These are phyloP conservation scores for Candida sp. DNA, from an alignment of 1,139 yeast genomes.

Conservation along the genomic window DNA sequence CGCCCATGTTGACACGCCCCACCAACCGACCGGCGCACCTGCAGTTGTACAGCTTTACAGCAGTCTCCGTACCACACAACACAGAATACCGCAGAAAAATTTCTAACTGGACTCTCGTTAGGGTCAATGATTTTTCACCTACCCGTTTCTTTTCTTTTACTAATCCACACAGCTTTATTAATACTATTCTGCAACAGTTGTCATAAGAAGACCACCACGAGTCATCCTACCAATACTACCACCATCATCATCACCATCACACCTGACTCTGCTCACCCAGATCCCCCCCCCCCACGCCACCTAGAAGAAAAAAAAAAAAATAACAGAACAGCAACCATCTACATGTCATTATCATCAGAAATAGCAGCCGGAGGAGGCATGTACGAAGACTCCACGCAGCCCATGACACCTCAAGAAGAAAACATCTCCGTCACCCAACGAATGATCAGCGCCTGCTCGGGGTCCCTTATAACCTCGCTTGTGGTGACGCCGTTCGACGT, in stretches of 20 bases:
- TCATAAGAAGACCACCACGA: too few relatives aligned
- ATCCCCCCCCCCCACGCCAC: background rate
- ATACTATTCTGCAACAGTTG: too few relatives aligned
- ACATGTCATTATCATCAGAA: conserved; percentile 42
- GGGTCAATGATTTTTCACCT: conserved; percentile 2
- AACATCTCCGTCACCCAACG: conserved; percentile 60
- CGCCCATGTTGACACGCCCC: too few relatives aligned
- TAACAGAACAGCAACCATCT: background rate
- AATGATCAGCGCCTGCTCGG: conserved; percentile 91
- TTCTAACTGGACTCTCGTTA: background rate
- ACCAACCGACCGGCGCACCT: too few relatives aligned
- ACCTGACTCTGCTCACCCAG: background rate
- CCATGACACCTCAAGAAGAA: conserved; percentile 10
- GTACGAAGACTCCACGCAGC: conserved; percentile 25
- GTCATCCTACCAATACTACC: background rate
- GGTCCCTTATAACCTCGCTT: conserved; percentile 86
- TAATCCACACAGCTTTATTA: too few relatives aligned
- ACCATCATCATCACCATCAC: background rate
- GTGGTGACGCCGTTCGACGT: conserved; percentile 96
- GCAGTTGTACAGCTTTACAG: too few relatives aligned
- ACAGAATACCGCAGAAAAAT: background rate
- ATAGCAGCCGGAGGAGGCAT: conserved; percentile 36
- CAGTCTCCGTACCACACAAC: background rate
- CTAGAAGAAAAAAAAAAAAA: background rate
- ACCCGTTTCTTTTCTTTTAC: background rate